Base-by-base conservation (phyloP, 1,284 basidiomycete genomes). In the Papiliotrema flavescens region DNA sequence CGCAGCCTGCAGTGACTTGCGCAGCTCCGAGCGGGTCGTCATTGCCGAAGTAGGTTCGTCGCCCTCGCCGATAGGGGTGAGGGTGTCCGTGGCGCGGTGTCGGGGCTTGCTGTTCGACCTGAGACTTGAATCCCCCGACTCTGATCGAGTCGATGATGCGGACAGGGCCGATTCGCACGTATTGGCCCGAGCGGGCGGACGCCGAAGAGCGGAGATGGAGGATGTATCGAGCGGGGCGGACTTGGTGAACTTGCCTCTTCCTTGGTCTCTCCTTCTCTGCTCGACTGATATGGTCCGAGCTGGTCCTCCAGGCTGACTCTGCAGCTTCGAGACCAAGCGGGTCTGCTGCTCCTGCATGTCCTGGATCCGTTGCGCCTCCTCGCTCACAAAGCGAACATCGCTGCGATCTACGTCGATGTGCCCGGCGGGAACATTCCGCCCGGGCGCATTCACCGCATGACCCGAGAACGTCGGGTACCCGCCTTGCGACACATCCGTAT, bases 381-480 rank as follows among this genome's bases (percentile, higher is more conserved):
- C 63, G 8, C 43, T 46, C 23, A 61, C 48, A 44, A 62, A 61
- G 17, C 62, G 55, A 7, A 54, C 45, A 14, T 50, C 48, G 3
- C 62, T 65, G 35, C 57, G 49, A 22, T 47, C 48, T 9, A 46
- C 49, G n/a, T 66, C 66, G 13, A 69, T 17, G 6, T 51, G 54
- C 4, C 65, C 64, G 14, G 57, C 55, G 3, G 67, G 67, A 1
- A 69, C 63, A 34, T 69, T 58, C 36, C 58, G 43, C 8, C 54
- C 55, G 7, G 63, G 61, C 35, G 63, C 55, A 3, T 53, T 55
- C 20, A 66, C 34, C 6, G 60, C 58, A 3, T 59, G 53, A 1
- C 64, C 64, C 19, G 64, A 60, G 40, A 70, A 70, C n/a, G 67
- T 70, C 3, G 67, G 67, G 51, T 70, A 70, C 14, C 66, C 67